A percentile compares a stretch with the other conserved stretches of the same genome.
Conservation (phyloP, 1,139 yeast genomes). For the Candida pseudocylindracea region DNA sequence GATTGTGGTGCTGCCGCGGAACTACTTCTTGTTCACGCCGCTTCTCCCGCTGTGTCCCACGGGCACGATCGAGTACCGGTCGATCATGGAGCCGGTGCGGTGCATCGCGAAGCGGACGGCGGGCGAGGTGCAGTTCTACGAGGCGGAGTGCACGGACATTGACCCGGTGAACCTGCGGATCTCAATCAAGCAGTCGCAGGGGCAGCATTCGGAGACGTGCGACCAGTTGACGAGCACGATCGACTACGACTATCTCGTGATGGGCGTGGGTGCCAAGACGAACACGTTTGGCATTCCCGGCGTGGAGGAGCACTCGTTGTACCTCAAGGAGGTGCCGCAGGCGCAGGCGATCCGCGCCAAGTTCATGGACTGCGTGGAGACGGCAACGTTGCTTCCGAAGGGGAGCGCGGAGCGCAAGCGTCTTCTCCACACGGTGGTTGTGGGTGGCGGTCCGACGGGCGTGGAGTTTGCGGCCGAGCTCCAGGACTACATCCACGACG, state of each 20-base stretch:
- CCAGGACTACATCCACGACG: constrained; percentile 86
- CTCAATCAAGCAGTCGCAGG: constrained; percentile 31
- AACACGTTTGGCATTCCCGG: constrained; percentile 90
- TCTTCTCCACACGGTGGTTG: constrained; percentile 63
- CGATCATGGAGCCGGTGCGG: constrained; percentile 75
- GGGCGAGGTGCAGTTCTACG: constrained; percentile 68
- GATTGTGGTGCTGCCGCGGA: constrained; percentile 78
- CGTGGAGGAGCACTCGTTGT: constrained; percentile 68
- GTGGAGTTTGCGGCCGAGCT: constrained; percentile 92
- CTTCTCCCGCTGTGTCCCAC: constrained; percentile 85
- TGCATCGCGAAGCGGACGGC: constrained; percentile 35
- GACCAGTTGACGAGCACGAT: constrained; percentile 29
- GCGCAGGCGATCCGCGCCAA: constrained; percentile 56
- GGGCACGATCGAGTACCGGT: constrained; percentile 78
- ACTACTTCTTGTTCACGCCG: constrained; percentile 87
- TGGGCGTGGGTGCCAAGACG: constrained; percentile 86
- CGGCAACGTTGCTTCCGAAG: constrained; percentile 55
- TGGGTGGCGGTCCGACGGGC: constrained; percentile 96
- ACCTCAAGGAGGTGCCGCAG: constrained; percentile 73
- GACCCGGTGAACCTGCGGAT: constrained; percentile 46
- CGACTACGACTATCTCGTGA: constrained; percentile 58
- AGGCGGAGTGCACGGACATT: constrained; percentile 75
- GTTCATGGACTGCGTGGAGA: constrained; percentile 64
- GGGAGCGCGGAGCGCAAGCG: constrained; percentile 65
- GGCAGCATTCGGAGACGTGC: constrained; percentile 28